phyloP scores from a whole-genome alignment of 2,329 filamentous ascomycete species.

The Emmonsiellopsis sp. region DNA sequence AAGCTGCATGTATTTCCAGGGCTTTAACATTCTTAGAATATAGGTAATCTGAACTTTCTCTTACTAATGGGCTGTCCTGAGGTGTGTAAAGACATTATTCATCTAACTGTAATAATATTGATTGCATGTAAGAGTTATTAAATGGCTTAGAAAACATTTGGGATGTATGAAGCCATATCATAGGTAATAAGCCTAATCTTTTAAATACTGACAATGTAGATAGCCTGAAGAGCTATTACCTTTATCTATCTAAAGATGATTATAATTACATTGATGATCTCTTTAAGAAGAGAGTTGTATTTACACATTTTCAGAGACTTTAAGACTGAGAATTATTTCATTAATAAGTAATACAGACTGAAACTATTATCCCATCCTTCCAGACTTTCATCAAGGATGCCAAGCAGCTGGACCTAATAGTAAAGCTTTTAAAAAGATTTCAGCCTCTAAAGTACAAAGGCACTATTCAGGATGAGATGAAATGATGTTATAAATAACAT shows the following conservation, averaged over 20 bases:
- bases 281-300: background rate
- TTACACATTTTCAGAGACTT: background rate
- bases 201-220: background rate
- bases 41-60: background rate
- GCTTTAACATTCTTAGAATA: background rate
- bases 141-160: background rate
- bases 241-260: background rate
- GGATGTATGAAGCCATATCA: background rate
- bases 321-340: background rate
- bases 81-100: background rate
- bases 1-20: background rate
- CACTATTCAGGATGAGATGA: background rate
- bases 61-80: background rate
- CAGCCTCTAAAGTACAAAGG: background rate
- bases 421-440: background rate
- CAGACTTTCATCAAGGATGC: background rate
- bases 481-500: background rate
- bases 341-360: background rate
- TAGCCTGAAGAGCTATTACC: background rate
- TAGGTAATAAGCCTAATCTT: background rate
- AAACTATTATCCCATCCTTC: background rate
- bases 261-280: background rate
- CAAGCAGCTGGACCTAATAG: background rate
- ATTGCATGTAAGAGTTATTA: background rate
- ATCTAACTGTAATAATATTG: background rate